These are phyloP conservation scores for Cercospora zeae-maydis DNA, from an alignment of 2,329 filamentous ascomycete genomes.

Conservation along the genomic window DNA sequence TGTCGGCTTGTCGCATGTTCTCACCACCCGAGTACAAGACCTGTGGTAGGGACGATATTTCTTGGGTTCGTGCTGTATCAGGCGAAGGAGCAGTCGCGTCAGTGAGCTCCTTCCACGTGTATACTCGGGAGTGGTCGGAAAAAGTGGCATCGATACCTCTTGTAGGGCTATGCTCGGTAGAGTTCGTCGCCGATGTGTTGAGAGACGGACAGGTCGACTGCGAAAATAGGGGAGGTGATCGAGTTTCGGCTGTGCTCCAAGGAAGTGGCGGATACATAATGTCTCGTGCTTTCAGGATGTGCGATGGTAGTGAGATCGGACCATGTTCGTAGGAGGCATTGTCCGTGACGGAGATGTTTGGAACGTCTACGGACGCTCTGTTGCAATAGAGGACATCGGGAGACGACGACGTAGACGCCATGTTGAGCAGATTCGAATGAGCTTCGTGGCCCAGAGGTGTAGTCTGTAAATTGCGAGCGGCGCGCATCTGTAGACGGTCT, in stretches of 20 bases:
- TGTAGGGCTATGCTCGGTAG: neutral
- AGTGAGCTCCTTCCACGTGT: conserved; percentile 1
- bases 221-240: conserved; percentile 18
- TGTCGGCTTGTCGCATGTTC: conserved; percentile 16
- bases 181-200: neutral
- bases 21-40: conserved; percentile 8
- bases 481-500: neutral
- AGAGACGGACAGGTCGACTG: conserved; percentile 14
- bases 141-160: neutral
- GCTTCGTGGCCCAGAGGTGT: conserved; percentile 5
- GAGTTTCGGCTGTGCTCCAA: neutral
- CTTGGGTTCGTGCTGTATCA: neutral
- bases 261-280: conserved; percentile 2
- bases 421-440: neutral
- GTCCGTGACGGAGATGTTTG: neutral
- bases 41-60: neutral
- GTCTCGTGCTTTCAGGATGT: conserved; percentile 16
- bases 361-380: neutral
- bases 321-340: neutral
- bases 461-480: neutral
- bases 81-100: neutral
- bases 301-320: conserved; percentile 17
- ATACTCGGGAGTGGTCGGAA: neutral
- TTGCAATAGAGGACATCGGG: neutral
- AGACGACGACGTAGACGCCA: neutral